Conservation (phyloP, 257 asterid genomes). For the Phtheirospermum japonicum region DNA sequence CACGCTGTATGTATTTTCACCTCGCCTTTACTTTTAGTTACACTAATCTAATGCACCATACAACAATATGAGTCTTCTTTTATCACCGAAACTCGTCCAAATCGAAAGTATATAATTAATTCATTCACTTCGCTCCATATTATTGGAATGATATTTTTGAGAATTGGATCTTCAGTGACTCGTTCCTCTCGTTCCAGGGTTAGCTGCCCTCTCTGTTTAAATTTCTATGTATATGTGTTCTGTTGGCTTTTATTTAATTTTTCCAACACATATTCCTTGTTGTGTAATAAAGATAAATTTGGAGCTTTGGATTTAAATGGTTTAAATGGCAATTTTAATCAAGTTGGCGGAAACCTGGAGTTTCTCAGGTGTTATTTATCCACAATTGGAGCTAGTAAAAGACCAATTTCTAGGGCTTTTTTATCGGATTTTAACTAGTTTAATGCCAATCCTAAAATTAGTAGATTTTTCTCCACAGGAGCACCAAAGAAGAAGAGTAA, state of each 20-base stretch:
- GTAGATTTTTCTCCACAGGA: too few species aligned
- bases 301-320: constrained; percentile 35
- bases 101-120: background rate
- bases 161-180: too few species aligned
- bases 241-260: background rate
- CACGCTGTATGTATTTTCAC: too few species aligned
- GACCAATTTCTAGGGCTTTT: too few species aligned
- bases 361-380: too few species aligned
- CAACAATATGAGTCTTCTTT: too few species aligned
- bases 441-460: too few species aligned
- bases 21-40: too few species aligned
- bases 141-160: constrained; percentile 53
- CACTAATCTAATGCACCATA: too few species aligned
- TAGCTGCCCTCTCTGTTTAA: constrained; percentile 21
- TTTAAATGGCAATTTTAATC: constrained; percentile 25
- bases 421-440: too few species aligned
- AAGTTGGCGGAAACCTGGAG: constrained; percentile 52
- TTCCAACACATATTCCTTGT: too few species aligned
- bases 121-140: background rate
- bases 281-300: constrained; percentile 32
- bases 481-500: constrained; percentile 75
- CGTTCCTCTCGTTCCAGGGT: constrained; percentile 62
- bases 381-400: too few species aligned
- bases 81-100: background rate
- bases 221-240: background rate